Evolutionary conservation across 2,329 filamentous ascomycete species (phyloP).

Genomic region (Sporothrix dimorphospora): DNA sequence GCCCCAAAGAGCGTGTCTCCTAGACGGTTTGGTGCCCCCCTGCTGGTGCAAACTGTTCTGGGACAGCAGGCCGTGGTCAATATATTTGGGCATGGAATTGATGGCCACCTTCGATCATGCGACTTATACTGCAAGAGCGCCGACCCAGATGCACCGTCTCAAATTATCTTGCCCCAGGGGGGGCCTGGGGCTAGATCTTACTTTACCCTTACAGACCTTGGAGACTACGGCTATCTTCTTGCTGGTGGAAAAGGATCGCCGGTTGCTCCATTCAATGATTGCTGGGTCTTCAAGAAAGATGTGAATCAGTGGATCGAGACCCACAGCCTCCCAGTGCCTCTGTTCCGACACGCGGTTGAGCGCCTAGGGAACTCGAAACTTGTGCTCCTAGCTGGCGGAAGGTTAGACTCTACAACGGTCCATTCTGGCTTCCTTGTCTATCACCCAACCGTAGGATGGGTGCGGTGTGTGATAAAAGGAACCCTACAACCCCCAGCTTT

Average conservation of each 20-base stretch:
- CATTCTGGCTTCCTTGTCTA: slow-evolving; percentile 60
- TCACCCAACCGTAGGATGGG: slow-evolving; percentile 52
- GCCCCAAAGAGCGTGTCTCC: slow-evolving; percentile 46
- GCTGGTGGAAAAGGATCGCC: slow-evolving; percentile 81
- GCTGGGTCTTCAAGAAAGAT: slow-evolving; percentile 70
- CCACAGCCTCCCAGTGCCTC: slow-evolving; percentile 66
- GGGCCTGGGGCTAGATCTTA: slow-evolving; percentile 64
- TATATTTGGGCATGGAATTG: slow-evolving; percentile 50
- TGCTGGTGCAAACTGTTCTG: slow-evolving; percentile 46
- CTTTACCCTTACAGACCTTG: slow-evolving; percentile 72
- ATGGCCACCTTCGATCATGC: slow-evolving; percentile 51
- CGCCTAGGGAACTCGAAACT: slow-evolving; percentile 52
- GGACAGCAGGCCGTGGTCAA: slow-evolving; percentile 51
- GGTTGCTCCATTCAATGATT: slow-evolving; percentile 67
- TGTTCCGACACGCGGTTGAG: slow-evolving; percentile 75
- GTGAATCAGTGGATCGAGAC: slow-evolving; percentile 62
- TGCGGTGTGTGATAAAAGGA: slow-evolving; percentile 46
- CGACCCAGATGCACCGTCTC: slow-evolving; percentile 24
- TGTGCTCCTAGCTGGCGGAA: slow-evolving; percentile 66
- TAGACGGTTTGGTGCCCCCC: slow-evolving; percentile 63
- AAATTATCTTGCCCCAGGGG: slow-evolving; percentile 32
- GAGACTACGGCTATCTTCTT: slow-evolving; percentile 62
- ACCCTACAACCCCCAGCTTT: slow-evolving; percentile 42
- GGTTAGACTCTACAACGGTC: slow-evolving; percentile 51
- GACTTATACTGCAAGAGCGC: slow-evolving; percentile 49